Evolutionary conservation across 768 basidiomycete species (phyloP).

Genomic region (Rhizopogon sp.): DNA sequence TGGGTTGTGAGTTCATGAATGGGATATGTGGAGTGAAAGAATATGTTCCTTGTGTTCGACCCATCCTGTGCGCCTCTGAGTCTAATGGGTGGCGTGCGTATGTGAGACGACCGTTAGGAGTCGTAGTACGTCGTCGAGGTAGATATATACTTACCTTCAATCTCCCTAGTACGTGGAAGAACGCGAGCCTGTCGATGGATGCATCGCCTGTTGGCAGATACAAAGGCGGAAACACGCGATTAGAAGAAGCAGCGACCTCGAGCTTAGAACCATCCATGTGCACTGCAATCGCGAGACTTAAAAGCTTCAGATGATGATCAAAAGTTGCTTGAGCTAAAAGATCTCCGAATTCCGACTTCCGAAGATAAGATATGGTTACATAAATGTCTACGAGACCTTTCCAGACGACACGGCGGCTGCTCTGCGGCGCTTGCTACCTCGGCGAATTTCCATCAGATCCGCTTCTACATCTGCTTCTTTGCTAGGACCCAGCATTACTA

Average conservation of each 20-base stretch:
- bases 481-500: conserved; percentile 45
- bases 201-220: conserved; percentile 50
- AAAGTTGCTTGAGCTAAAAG: background rate
- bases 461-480: conserved; percentile 72
- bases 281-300: background rate
- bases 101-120: background rate
- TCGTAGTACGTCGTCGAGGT: background rate
- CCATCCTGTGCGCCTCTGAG: conserved; percentile 96
- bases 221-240: conserved; percentile 54
- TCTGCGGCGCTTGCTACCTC: conserved; percentile 59
- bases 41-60: conserved; percentile 56
- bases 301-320: background rate
- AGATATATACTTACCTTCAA: conserved; percentile 60
- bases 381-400: conserved; percentile 20
- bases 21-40: background rate
- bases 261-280: background rate
- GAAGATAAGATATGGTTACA: conserved; percentile 21
- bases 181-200: conserved; percentile 72
- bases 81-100: conserved; percentile 40
- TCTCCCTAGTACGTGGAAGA: conserved; percentile 84
- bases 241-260: conserved; percentile 2
- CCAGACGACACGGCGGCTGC: conserved; percentile 25
- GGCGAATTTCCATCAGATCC: conserved; percentile 74
- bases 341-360: conserved; percentile 19
- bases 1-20: conserved; percentile 1